Evolutionary conservation across 2,329 filamentous ascomycete genomes (phyloP).

Genomic region (Ceratocystis smalleyi): DNA sequence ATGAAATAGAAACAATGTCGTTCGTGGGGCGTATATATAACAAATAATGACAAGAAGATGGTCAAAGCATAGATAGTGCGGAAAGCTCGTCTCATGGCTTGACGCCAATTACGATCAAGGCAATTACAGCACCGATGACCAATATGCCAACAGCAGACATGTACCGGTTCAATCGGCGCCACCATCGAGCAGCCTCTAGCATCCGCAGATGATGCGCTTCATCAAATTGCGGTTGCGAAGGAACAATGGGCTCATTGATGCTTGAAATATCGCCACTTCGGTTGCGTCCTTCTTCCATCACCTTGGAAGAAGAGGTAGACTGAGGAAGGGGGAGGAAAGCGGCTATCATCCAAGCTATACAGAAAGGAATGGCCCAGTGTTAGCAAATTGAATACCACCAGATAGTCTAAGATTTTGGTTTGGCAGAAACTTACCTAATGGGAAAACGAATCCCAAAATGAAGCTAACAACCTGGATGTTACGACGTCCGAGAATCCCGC

Average conservation of each 20-base stretch:
- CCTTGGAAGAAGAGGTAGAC: conserved; percentile 35
- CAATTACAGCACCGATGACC: conserved; percentile 36
- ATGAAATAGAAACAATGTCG: conserved; percentile 12
- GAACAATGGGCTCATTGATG: conserved; percentile 4
- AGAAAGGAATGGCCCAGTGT: conserved; percentile 13
- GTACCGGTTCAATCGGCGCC: conserved; percentile 42
- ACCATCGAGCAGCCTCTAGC: conserved; percentile 39
- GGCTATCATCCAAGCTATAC: conserved; percentile 61
- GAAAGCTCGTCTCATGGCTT: conserved; percentile 18
- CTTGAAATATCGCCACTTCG: conserved; percentile 9
- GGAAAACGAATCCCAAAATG: conserved; percentile 61
- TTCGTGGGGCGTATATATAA: not conserved
- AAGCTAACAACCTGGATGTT: conserved; percentile 65
- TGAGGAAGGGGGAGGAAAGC: conserved; percentile 56
- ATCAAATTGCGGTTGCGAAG: conserved; percentile 6
- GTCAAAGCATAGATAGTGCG: not conserved
- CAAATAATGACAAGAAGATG: conserved; percentile 11
- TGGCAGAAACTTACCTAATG: conserved; percentile 40
- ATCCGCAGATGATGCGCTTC: conserved; percentile 17
- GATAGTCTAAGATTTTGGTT: conserved; percentile 5
- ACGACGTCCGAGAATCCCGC: conserved; percentile 45
- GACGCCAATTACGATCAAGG: conserved; percentile 38
- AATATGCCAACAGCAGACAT: conserved; percentile 43
- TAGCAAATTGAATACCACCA: conserved; percentile 19
- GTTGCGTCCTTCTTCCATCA: conserved; percentile 32